Percentiles rank a stretch among this genome's conserved stretches.
Evolutionary conservation across 257 asterid species (phyloP).

Genomic region (Nicotiana otophora): DNA sequence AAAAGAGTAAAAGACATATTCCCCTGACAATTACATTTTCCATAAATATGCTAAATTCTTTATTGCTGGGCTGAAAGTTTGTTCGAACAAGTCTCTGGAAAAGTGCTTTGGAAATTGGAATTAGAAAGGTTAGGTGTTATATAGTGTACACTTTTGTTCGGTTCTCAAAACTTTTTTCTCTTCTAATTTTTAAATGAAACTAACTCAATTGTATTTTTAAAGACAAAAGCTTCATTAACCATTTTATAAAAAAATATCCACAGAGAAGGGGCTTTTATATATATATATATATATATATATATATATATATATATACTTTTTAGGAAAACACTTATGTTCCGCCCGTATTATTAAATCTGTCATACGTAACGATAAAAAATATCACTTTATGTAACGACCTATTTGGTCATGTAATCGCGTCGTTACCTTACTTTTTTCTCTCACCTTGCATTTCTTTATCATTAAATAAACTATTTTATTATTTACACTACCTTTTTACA

Average conservation of each 20-base stretch:
- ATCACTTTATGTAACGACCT: too few relatives aligned
- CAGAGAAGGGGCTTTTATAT: background rate
- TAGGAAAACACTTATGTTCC: too few relatives aligned
- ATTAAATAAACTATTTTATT: too few relatives aligned
- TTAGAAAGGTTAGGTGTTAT: background rate
- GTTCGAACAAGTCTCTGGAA: background rate
- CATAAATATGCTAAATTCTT: background rate
- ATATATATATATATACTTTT: too few relatives aligned
- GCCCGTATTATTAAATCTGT: too few relatives aligned
- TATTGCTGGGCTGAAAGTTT: background rate
- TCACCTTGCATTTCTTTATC: too few relatives aligned
- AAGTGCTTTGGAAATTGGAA: background rate
- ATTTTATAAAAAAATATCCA: background rate
- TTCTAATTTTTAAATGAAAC: background rate
- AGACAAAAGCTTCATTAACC: background rate
- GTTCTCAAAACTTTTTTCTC: background rate
- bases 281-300: too few relatives aligned
- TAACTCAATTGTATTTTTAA: background rate
- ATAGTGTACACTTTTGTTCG: background rate
- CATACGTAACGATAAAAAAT: too few relatives aligned
- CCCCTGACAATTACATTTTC: background rate
- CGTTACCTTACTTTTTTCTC: too few relatives aligned
- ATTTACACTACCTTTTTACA: too few relatives aligned
- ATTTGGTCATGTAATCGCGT: too few relatives aligned
- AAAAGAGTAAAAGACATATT: background rate